Conservation (phyloP, 1,284 basidiomycete genomes). For the Dichomitus squalens region DNA sequence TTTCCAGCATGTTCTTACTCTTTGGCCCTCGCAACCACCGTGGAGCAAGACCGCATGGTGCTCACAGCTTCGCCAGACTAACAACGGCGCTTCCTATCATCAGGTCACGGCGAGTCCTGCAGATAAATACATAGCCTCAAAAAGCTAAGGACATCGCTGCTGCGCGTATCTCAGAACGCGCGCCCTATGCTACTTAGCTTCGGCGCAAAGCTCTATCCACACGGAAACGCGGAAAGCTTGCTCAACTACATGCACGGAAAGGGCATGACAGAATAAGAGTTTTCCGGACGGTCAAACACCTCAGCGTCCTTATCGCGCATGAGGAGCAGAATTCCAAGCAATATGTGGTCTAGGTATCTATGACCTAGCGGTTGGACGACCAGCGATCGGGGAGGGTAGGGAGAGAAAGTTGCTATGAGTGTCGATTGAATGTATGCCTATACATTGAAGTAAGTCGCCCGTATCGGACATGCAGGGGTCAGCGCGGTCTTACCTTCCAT, state of each 20-base stretch:
- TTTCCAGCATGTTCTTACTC: not conserved
- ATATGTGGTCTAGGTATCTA: conserved; percentile 28
- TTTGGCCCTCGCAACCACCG: not conserved
- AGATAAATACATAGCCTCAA: not conserved
- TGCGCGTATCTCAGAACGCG: no score
- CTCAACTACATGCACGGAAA: not conserved
- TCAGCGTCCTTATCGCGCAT: conserved; percentile 28
- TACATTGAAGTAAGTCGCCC: not conserved
- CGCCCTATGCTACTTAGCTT: no score
- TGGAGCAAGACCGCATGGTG: not conserved
- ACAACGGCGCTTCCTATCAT: not conserved
- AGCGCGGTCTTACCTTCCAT: conserved; percentile 27
- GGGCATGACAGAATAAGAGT: not conserved
- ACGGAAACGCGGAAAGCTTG: not conserved
- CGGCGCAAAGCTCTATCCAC: no score
- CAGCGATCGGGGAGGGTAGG: conserved; percentile 23
- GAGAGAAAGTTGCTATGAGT: conserved; percentile 26
- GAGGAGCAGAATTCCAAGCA: conserved; percentile 29
- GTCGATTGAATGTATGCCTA: conserved; percentile 24
- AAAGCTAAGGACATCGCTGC: no score
- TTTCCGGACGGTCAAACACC: not conserved
- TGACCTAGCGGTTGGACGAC: conserved; percentile 27
- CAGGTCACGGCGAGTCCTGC: not conserved
- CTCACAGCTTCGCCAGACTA: not conserved
- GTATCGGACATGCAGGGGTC: not conserved